Base-by-base conservation (phyloP, 108 stramenopile species). In the Cyclotella atomus region DNA sequence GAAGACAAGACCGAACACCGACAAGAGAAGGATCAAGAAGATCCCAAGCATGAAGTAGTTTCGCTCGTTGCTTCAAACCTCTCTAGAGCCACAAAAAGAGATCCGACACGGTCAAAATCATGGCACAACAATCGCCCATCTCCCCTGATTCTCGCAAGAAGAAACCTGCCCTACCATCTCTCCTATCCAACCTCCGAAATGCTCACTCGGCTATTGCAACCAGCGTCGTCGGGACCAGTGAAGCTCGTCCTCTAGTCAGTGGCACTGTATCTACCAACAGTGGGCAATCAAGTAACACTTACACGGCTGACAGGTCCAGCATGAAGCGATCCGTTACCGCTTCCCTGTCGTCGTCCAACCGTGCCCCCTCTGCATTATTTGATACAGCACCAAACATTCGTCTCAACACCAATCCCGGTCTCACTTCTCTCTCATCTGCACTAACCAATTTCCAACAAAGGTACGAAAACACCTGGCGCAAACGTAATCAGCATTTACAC, bases 121-220 rank as follows among this genome's bases (percentile, higher is more conserved):
- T 68, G 50, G 20, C 53, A 38, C 41, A 66, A 15, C 65, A 56
- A 57, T 29, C 56, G 6, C 59, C 70, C 15, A 53, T 66, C 20
- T 49, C 77, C 5, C 70, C 70, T 29, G 65, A 65, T 35, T 35
- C 70, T 3, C 43, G 36, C 6, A 78, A 78, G 56, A 78, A 78
- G 46, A 79, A 79, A 59, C 47, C 59, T 9, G 77, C 77, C 27
- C 77, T 79, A 41, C 77, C 77, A 56, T 79, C 65, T 47, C 32
- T 79, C 27, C 34, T 79, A 29, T 79, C 77, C 9, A 79, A 67
- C 20, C 36, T 79, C 2, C 70, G 77, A 27, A 79, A 79, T 71
- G 77, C 77, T 0, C 74, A 75, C 54, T 67, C 70, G 6, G 70
- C 49, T 15, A 66, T 71, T 19, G 68, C 46, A 6, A 34, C 69